A percentile compares a stretch with the other conserved stretches of the same genome.
These are phyloP conservation scores for Davidsoniella neocaledoniae DNA, from an alignment of 2,329 filamentous ascomycete species.

Conservation along the genomic window DNA sequence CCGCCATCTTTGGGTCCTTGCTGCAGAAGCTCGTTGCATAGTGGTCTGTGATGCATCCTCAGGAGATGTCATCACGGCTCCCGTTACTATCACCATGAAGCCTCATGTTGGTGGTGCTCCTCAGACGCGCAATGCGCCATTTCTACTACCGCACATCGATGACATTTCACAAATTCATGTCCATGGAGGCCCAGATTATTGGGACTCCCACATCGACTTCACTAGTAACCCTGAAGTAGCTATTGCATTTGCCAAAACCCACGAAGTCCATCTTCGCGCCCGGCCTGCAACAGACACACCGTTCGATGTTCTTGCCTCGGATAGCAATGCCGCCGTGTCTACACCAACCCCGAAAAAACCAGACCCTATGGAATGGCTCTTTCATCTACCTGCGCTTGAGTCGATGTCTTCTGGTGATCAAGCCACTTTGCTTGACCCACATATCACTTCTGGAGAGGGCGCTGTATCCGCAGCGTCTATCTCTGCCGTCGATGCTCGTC, in stretches of 20 bases:
- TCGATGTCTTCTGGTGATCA: slow-evolving; percentile 49
- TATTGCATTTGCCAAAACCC: slow-evolving; percentile 44
- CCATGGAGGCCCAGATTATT: slow-evolving; percentile 50
- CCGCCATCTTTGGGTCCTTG: slow-evolving; percentile 92
- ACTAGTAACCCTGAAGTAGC: slow-evolving; percentile 42
- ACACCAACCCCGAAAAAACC: background rate
- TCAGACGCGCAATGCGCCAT: slow-evolving; percentile 24
- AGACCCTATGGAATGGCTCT: slow-evolving; percentile 56
- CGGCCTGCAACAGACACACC: slow-evolving; percentile 50
- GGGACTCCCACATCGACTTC: slow-evolving; percentile 69
- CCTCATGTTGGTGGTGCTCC: slow-evolving; percentile 20
- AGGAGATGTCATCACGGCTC: slow-evolving; percentile 57
- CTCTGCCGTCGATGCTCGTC: slow-evolving; percentile 47
- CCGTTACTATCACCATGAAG: slow-evolving; percentile 48
- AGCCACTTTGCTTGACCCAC: slow-evolving; percentile 39
- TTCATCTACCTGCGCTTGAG: slow-evolving; percentile 40
- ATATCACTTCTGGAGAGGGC: slow-evolving; percentile 30
- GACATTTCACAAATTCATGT: slow-evolving; percentile 43
- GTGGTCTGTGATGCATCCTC: slow-evolving; percentile 78
- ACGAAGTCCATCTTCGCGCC: slow-evolving; percentile 58
- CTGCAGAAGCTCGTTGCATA: slow-evolving; percentile 75
- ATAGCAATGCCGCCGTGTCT: background rate
- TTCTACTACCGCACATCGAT: slow-evolving; percentile 46
- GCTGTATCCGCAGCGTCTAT: slow-evolving; percentile 19
- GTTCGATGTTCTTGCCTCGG: slow-evolving; percentile 27